Evolutionary conservation across 1,139 yeast genomes (phyloP), one percentile per base, ranked within the genome.

Genomic region (Yamadazyma dendronema): DNA sequence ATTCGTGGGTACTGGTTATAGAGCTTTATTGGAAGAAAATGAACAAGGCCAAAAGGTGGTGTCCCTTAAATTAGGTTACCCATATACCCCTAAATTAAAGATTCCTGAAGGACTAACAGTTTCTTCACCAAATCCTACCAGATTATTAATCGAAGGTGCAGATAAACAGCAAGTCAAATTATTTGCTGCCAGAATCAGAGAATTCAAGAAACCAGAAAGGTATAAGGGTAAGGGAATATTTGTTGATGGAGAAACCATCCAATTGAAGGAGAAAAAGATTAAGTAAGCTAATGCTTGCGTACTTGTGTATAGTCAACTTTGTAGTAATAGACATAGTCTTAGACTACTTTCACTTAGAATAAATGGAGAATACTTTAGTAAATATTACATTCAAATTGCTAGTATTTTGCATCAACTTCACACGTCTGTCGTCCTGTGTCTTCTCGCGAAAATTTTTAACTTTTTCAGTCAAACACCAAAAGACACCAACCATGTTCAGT

Each of bases 191-290:
- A 77, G 80, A 40, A 75, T 94, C 49, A 81, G 98, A 61, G 80
- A 79, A 52, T 79, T 79, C 70, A 86, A 88, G 61, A 95, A 95
- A 44, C 99, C 99, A 28, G 99, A 94, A 65, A 97, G 97, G 28
- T 94, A 94, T 63, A 94, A 94, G 66, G 98, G 98, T 57, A 94
- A 94, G 64, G 99, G 99, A 55, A 85, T 94, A 38, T 94, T 84
- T 57, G 84, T 94, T 38, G 87, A 90, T 61, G 84, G 81, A 54
- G 97, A 92, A 66, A 89, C 95, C 37, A 84, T 92, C 59, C 84
- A 80, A 60, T 74, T 90, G 59, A 92, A 92, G 75, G 89, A 84
- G 52, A 86, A 86, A 77, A 90, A 89, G 76, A 85, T 89, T 60
- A 92, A 90, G 80, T 90, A 74, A 59, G 41, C n/a, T n/a, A n/a